Evolutionary conservation across 306 rosid species (phyloP), one percentile per base, ranked within the genome.

Genomic region (Trifolium pratense): DNA sequence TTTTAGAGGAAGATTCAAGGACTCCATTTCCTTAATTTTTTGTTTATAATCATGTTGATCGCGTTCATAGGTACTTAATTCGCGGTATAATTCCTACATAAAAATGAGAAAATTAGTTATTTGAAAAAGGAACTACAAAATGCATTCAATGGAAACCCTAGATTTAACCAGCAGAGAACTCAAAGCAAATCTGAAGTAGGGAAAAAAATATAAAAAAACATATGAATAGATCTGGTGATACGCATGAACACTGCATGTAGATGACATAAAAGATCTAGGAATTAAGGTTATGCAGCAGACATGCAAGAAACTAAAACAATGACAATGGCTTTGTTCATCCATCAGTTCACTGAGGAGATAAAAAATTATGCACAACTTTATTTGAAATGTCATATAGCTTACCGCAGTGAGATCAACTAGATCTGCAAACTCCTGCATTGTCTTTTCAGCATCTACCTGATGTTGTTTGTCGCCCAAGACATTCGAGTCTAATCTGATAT

Each of bases 21-120:
- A 88, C 71, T 87, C 88, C 85, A 91, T 85, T 78, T 90, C 97
- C 77, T 87, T 87, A 65, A 87, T 60, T 77, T 87, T 91, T 55
- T 84, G 86, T 63, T n/a, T 81, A 80, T 88, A 90, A 82, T 91
- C 97, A 84, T 95, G 99, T 80, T 95, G 90, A 83, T 90, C 86
- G 63, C 90, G 92, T 37, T 90, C 97, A 68, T 77, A 78, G 67
- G 90, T 86, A 80, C 70, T 88, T 68, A 89, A 73, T 75, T 90
- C 96, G 48, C 85, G 97, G 79, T 95, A 95, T 71, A 95, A 79
- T 81, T 95, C 99, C 97, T 95, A 78, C 72, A 74, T 32, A 63
- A 37, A 36, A 31, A 31, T 16, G 32, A 59, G 14, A 67, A 71
- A 75, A 68, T 75, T 62, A 67, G 79, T 73, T 70, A 70, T 74